A percentile compares a stretch with the other conserved stretches of the same genome.
Evolutionary conservation across 805 yeast genomes (phyloP).

Genomic region (Zygoascus ofunaensis): DNA sequence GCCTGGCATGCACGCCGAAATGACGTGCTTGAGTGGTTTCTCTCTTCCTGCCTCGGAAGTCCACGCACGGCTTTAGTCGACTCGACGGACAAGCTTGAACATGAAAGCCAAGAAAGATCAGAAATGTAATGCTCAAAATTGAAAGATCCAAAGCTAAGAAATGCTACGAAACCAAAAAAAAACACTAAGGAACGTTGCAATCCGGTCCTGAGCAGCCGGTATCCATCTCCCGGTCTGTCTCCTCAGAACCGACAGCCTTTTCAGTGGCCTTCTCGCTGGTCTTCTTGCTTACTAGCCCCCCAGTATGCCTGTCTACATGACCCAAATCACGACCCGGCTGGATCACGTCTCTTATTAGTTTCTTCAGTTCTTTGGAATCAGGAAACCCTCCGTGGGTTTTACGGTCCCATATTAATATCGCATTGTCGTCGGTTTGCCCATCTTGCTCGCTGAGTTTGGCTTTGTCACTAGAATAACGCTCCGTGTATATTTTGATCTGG

Average conservation of each 20-base stretch:
- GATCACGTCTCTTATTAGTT: constrained; percentile 50
- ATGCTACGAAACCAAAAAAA: no score
- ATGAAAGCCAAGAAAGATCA: no score
- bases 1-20: no score
- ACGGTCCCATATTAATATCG: constrained; percentile 51
- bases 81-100: no score
- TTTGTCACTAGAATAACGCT: not conserved
- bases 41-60: no score
- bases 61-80: no score
- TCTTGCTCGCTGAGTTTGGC: not conserved
- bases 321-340: constrained; percentile 49
- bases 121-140: no score
- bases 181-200: not conserved
- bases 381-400: constrained; percentile 66
- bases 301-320: constrained; percentile 43
- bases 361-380: constrained; percentile 71
- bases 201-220: not conserved
- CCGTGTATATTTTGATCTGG: constrained; percentile 37
- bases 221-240: not conserved
- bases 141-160: no score
- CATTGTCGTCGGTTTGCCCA: constrained; percentile 28
- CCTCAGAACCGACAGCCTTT: not conserved
- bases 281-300: not conserved
- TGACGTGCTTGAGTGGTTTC: no score
- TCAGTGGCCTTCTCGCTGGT: not conserved